Evolutionary conservation across 2,329 filamentous ascomycete species (phyloP).

Genomic region (Emmonsia crescens): DNA sequence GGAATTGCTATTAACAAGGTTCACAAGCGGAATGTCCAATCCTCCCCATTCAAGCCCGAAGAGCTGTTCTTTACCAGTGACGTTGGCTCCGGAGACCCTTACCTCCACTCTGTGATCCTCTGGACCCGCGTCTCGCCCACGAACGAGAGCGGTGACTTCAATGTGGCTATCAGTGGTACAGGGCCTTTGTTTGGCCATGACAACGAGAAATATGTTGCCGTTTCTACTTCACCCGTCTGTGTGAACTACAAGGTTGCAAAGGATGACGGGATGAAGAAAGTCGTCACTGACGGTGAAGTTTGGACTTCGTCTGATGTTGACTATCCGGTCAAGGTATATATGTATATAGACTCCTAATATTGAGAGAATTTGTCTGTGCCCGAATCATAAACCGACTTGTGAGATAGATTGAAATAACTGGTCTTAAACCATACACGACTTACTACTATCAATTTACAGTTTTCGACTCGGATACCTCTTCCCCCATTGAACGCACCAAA

Average conservation of each 20-base stretch:
- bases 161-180: slow-evolving; percentile 46
- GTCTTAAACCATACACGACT: slow-evolving; percentile 51
- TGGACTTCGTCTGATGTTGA: slow-evolving; percentile 65
- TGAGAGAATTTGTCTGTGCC: neutral
- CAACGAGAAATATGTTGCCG: slow-evolving; percentile 13
- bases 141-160: slow-evolving; percentile 38
- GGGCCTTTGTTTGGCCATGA: slow-evolving; percentile 41
- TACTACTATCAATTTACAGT: slow-evolving; percentile 58
- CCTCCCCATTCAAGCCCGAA: slow-evolving; percentile 34
- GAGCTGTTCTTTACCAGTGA: slow-evolving; percentile 55
- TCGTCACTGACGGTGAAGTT: slow-evolving; percentile 47
- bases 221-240: slow-evolving; percentile 55
- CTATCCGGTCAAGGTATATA: slow-evolving; percentile 56
- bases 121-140: slow-evolving; percentile 35
- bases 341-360: slow-evolving; percentile 10
- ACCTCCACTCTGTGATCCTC: slow-evolving; percentile 33
- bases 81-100: slow-evolving; percentile 41
- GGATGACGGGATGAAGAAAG: slow-evolving; percentile 34
- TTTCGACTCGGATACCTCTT: slow-evolving; percentile 51
- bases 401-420: slow-evolving; percentile 51
- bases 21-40: slow-evolving; percentile 43
- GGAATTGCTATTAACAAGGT: slow-evolving; percentile 56
- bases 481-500: slow-evolving; percentile 57
- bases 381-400: neutral
- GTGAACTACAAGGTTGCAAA: slow-evolving; percentile 52